phyloP scores from a whole-genome alignment of 371 early-diverging fungal genomes.

The Mortierella sp. region DNA sequence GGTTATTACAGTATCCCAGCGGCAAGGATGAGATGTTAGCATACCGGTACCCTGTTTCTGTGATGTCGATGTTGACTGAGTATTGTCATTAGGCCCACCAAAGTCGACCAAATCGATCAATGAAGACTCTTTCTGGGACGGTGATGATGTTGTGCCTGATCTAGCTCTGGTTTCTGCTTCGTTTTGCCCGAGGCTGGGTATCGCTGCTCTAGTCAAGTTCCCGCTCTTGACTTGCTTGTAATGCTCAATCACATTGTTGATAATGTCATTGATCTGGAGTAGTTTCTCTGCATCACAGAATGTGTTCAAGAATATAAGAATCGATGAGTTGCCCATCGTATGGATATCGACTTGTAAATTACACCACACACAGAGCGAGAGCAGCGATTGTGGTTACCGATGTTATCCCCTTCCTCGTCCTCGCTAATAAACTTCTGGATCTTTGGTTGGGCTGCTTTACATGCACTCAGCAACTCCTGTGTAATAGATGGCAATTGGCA shows the following conservation, averaged over 20 bases:
- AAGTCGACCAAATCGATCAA: constrained; percentile 40
- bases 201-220: constrained; percentile 57
- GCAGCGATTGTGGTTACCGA: constrained; percentile 54
- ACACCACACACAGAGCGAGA: too few species aligned
- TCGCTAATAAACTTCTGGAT: constrained; percentile 77
- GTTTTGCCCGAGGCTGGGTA: constrained; percentile 21
- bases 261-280: constrained; percentile 80
- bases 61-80: constrained; percentile 3
- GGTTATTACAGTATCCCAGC: too few species aligned
- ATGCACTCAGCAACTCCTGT: constrained; percentile 62
- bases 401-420: constrained; percentile 72
- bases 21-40: neutral
- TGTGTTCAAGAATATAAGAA: neutral
- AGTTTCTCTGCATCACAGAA: constrained; percentile 54
- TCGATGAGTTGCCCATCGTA: neutral
- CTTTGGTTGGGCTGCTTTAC: constrained; percentile 70
- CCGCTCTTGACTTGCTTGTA: constrained; percentile 78
- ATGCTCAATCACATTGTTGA: constrained; percentile 83
- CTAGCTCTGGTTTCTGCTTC: constrained; percentile 28
- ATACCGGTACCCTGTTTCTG: constrained; percentile 24
- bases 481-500: constrained; percentile 15
- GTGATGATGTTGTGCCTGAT: constrained; percentile 7
- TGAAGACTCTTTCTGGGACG: constrained; percentile 25
- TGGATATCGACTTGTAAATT: too few species aligned
- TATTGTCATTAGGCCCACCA: constrained; percentile 20